Percentiles rank a stretch among this genome's conserved stretches.
These are phyloP conservation scores for Microdochium paspali DNA, from an alignment of 2,329 filamentous ascomycete species.

Conservation along the genomic window DNA sequence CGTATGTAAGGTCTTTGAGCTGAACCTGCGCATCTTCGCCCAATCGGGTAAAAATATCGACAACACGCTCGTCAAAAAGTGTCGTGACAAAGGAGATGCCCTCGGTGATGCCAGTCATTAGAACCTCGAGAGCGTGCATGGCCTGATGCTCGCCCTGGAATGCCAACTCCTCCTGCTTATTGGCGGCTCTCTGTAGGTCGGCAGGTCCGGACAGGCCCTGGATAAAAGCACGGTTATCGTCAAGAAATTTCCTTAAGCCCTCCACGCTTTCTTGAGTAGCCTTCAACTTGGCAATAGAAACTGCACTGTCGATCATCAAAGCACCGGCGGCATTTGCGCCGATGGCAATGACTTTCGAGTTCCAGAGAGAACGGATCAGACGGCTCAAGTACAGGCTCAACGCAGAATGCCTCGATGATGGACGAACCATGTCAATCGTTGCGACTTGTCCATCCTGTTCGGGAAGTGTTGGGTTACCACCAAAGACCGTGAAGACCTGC, in stretches of 20 bases:
- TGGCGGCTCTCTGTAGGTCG: slow-evolving; percentile 66
- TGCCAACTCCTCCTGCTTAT: slow-evolving; percentile 82
- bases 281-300: slow-evolving; percentile 59
- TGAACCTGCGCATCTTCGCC: slow-evolving; percentile 60
- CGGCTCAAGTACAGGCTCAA: slow-evolving; percentile 81
- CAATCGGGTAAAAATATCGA: slow-evolving; percentile 75
- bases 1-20: slow-evolving; percentile 73
- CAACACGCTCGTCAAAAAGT: slow-evolving; percentile 85
- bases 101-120: slow-evolving; percentile 87
- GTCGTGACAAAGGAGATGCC: slow-evolving; percentile 94
- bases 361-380: slow-evolving; percentile 86
- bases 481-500: slow-evolving; percentile 84
- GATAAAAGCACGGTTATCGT: slow-evolving; percentile 82
- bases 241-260: slow-evolving; percentile 70
- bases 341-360: slow-evolving; percentile 58
- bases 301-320: slow-evolving; percentile 55
- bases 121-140: slow-evolving; percentile 71
- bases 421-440: slow-evolving; percentile 71
- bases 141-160: slow-evolving; percentile 92
- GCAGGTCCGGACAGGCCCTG: slow-evolving; percentile 89
- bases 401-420: slow-evolving; percentile 84
- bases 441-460: slow-evolving; percentile 65
- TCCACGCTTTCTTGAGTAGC: slow-evolving; percentile 74
- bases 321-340: slow-evolving; percentile 44
- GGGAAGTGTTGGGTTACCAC: slow-evolving; percentile 75